Base-by-base conservation (phyloP, 805 yeast genomes). In the Cyberlindnera bimundalis region DNA sequence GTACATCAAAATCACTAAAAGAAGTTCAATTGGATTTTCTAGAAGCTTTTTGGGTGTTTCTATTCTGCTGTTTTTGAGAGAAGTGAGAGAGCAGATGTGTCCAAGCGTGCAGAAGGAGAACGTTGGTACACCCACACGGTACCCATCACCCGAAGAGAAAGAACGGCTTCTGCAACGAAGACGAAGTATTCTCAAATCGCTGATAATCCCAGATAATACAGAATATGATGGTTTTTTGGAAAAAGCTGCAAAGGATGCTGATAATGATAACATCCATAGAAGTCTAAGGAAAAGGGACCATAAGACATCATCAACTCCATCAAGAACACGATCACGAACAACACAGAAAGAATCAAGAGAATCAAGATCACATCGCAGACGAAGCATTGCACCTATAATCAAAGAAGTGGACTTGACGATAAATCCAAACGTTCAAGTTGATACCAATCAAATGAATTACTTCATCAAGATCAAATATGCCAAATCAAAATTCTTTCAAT, bases 131-230 rank as follows among this genome's bases (percentile, higher is more conserved):
- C n/a, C 30, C 29, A 29, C 39, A 11, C 29, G 49, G 10, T 43
- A 37, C 4, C 29, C 40, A 6, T 33, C 52, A 1, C 46, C 51
- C 7, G 53, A 47, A 19, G 53, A 52, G 26, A 29, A 39, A 28
- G 38, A 30, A 25, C 27, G 32, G 19, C 40, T 42, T n/a, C 29
- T 40, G 5, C 51, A 48, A 24, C 36, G 48, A 23, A 56, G 42
- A 33, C 44, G 42, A 29, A 40, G 40, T 21, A 41, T 67, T 14
- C 52, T 65, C 33, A 59, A 56, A 36, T 59, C 51, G 1, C 54
- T 68, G 26, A 53, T 56, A 35, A 67, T 68, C 21, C 65, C 70
- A 1, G 71, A 66, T 37, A 67, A 67, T 45, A 63, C 64, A 40
- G 55, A 59, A 14, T 67, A 66, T 44, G 63, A 62, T 30, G 51